Base-by-base conservation (phyloP, 305 asterid genomes). In the Solanum hybrid region DNA sequence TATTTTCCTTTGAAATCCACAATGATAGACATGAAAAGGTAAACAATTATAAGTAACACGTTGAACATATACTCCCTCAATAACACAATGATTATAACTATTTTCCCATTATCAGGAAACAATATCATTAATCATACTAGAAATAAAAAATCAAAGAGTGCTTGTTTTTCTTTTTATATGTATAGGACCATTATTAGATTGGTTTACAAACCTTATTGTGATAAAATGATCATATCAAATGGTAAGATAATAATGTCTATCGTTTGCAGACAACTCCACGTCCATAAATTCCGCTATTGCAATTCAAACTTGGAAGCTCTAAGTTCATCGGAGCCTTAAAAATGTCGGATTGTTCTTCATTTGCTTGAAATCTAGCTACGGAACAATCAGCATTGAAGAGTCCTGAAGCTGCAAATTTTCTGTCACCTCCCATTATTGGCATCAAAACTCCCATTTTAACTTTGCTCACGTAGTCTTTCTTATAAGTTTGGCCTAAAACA, bases 341-440 rank as follows among this genome's bases (percentile, higher is more conserved):
- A 11, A 6, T 18, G 22, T n/a, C 11, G 14, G 22, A 13, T 85
- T 85, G 74, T 13, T 26, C 22, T 87, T 28, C 20, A 57, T 57
- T 24, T 92, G 95, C 3, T 90, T 88, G 74, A 96, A 95, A 90
- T 93, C 95, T 1, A 94, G 84, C 29, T 11, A 35, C 46, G 1
- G 84, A 77, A 20, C 84, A 77, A 35, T 77, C 46, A 77, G 10
- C 24, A 1, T 91, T 92, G 76, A 90, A 94, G 29, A 96, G 87
- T 67, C 91, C 90, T 28, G 79, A 67, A 3, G 95, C 92, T 3
- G 90, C 83, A 31, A 92, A 95, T 10, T 90, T 92, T 16, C 61
- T 90, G 2, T 91, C 94, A 5, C 97, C 98, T 39, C 96, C 96
- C 81, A 96, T 93, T 36, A 96, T 96, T 14, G 96, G 96, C 96